Evolutionary conservation across 169 alveolate species (phyloP).

Genomic region (Cryptosporidium sp.): DNA sequence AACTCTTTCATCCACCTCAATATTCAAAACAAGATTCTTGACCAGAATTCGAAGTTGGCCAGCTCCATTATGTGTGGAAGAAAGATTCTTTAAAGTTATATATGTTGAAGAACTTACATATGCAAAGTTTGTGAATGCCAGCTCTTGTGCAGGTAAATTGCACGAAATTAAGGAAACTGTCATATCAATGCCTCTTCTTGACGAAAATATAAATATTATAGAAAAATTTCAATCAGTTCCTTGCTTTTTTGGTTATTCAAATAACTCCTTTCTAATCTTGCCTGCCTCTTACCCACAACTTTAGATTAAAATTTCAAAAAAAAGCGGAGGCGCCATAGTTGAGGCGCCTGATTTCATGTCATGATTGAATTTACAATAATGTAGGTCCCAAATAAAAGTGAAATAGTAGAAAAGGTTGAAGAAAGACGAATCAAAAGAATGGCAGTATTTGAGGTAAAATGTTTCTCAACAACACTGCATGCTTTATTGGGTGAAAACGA

Average conservation of each 20-base stretch:
- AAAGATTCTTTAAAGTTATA: slow-evolving; percentile 58
- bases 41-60: slow-evolving; percentile 68
- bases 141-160: slow-evolving; percentile 79
- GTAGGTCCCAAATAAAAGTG: neutral
- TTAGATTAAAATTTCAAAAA: neutral
- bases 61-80: slow-evolving; percentile 8
- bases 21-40: slow-evolving; percentile 75
- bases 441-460: neutral
- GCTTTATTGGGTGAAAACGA: slow-evolving; percentile 18
- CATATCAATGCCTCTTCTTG: neutral
- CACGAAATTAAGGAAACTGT: slow-evolving; percentile 72
- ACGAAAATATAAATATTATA: neutral
- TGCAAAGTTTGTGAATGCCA: slow-evolving; percentile 79
- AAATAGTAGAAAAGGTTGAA: neutral
- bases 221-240: neutral
- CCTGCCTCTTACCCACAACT: slow-evolving; percentile 2
- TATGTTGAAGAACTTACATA: slow-evolving; percentile 75
- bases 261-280: neutral
- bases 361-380: neutral
- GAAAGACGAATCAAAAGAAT: neutral
- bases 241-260: neutral
- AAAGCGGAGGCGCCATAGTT: slow-evolving; percentile 15
- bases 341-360: slow-evolving; percentile 5
- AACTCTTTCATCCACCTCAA: slow-evolving; percentile 77
- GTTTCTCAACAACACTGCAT: neutral